Base-by-base conservation (phyloP, 139 green algal species). In the Chlamydomonas incerta region DNA sequence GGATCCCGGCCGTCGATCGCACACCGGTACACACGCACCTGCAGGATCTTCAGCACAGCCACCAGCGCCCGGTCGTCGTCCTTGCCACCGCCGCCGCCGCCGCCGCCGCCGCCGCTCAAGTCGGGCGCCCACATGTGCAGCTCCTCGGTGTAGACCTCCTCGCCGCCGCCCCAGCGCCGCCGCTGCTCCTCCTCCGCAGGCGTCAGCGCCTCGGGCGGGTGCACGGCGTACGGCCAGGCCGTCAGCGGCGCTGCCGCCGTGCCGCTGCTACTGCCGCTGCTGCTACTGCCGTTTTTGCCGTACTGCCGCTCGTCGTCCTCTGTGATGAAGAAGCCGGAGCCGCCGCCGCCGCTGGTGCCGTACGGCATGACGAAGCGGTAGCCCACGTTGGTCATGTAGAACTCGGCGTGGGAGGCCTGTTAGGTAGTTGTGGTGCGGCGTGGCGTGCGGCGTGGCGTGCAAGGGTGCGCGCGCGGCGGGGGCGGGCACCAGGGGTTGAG, bases 161-260 rank as follows among this genome's bases (percentile, higher is more conserved):
- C 55, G 18, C 20, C 21, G 20, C 21, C 55, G 21, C 55, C 55
- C 55, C 55, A 24, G 55, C 55, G 20, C 20, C 11, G 11, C 8
- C 21, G 21, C 55, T 28, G 21, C 55, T 24, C 9, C 20, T 24
- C 55, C 55, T 6, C 18, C 20, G 3, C 55, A 11, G n/a, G 33
- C 9, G 33, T 3, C 26, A 18, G 34, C 28, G 74, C 57, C 23
- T 58, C 34, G 18, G 74, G 74, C 15, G 58, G 58, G 28, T 82
- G 74, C 31, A 60, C 23, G 21, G 29, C 37, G 58, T 82, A 82
- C 57, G 74, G 74, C 74, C 74, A 82, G 0, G 29, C 55, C 10
- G 34, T 37, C 26, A 82, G 35, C 50, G 23, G 20, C 20, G 4
- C 31, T 6, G 70, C 57, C 3, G 41, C 8, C 6, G 8, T 50